Conservation (phyloP, 176 grass and related monocot genomes). For the Triticum turgidum region DNA sequence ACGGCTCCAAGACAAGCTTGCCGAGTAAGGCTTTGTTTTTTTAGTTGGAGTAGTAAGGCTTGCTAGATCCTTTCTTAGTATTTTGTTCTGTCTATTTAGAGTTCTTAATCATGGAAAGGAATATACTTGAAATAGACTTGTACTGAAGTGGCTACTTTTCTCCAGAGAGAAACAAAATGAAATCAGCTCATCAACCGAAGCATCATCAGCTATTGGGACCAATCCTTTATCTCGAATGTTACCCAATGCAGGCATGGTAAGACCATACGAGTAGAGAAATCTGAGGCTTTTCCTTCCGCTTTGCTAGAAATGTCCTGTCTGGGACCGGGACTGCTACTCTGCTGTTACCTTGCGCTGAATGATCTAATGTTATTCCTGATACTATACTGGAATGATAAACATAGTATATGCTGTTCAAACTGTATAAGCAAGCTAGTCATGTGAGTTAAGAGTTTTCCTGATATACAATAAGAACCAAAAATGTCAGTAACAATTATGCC, state of each 20-base stretch:
- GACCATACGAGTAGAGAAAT: neutral
- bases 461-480: slow-evolving; percentile 12
- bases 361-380: slow-evolving; percentile 10
- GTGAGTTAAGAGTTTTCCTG: neutral
- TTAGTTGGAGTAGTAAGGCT: slow-evolving; percentile 45
- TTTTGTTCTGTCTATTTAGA: slow-evolving; percentile 22
- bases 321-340: neutral
- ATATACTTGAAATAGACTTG: slow-evolving; percentile 14
- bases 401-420: neutral
- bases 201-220: slow-evolving; percentile 8
- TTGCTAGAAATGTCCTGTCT: neutral
- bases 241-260: slow-evolving; percentile 33
- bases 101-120: slow-evolving; percentile 6
- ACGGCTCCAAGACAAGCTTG: slow-evolving; percentile 38
- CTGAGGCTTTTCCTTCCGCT: neutral
- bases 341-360: neutral
- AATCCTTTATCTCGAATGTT: slow-evolving; percentile 24
- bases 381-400: slow-evolving; percentile 11
- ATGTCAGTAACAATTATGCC: neutral
- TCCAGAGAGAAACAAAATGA: slow-evolving; percentile 47
- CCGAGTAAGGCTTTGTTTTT: slow-evolving; percentile 52
- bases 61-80: slow-evolving; percentile 6
- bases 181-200: slow-evolving; percentile 10
- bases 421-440: slow-evolving; percentile 15
- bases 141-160: slow-evolving; percentile 24